phyloP scores from a whole-genome alignment of 1,284 basidiomycete genomes.

The Ganoderma meredithae region DNA sequence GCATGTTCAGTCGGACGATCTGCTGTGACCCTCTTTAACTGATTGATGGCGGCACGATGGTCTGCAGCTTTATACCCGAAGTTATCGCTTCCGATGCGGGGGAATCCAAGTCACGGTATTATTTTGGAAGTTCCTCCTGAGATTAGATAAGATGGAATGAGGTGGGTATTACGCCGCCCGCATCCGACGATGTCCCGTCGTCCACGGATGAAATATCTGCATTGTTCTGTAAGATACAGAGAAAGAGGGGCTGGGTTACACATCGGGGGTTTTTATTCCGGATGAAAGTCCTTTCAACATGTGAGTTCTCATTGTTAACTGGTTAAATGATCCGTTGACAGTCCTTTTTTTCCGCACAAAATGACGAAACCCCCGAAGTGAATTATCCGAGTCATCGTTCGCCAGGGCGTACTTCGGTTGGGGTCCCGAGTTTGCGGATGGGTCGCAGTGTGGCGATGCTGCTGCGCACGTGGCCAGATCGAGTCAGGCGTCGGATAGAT shows the following conservation, averaged over 20 bases:
- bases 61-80: neutral
- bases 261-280: too few relatives aligned
- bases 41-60: neutral
- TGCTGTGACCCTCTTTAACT: neutral
- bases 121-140: too few relatives aligned
- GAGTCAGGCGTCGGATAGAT: constrained; percentile 33
- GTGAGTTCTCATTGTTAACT: too few relatives aligned
- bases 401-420: too few relatives aligned
- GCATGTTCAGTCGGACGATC: constrained; percentile 15
- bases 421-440: neutral
- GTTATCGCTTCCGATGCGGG: neutral
- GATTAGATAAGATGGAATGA: constrained; percentile 23
- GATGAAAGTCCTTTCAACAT: too few relatives aligned
- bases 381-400: neutral
- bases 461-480: constrained; percentile 20
- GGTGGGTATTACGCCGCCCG: neutral
- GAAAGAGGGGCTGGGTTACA: neutral
- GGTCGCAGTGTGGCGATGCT: constrained; percentile 18
- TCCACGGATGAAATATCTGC: neutral
- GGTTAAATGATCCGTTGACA: too few relatives aligned
- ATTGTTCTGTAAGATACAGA: neutral
- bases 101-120: neutral
- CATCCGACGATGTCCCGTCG: neutral
- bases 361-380: too few relatives aligned
- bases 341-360: too few relatives aligned